Conservation (phyloP, 169 alveolate genomes). For the Plasmodium gonderi region DNA sequence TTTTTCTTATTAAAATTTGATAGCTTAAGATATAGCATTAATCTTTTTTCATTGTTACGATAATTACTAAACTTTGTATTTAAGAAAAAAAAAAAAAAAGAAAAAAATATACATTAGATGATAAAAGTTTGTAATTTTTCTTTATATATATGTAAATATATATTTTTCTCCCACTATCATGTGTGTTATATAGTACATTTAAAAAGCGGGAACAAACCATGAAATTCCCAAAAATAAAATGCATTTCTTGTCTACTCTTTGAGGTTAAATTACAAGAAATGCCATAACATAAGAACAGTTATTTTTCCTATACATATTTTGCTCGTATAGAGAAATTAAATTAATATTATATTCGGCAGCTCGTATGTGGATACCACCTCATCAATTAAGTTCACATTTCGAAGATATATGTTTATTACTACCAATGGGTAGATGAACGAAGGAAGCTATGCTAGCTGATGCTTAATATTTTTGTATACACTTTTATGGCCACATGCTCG, state of each 20-base stretch:
- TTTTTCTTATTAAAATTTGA: constrained; percentile 17
- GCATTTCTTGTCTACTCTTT: neutral
- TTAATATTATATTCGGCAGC: neutral
- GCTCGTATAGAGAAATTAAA: neutral
- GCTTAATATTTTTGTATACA: neutral
- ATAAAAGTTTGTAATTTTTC: neutral
- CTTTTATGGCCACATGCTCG: no score
- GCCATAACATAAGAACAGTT: neutral
- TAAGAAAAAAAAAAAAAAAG: no score
- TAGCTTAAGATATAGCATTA: neutral
- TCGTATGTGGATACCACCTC: neutral
- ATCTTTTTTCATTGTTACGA: neutral
- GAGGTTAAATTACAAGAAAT: neutral
- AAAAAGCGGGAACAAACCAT: neutral
- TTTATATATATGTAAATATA: no score
- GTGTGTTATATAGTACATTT: neutral
- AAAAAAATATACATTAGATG: neutral
- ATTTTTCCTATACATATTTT: neutral
- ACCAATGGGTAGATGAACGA: neutral
- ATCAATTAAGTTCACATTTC: neutral
- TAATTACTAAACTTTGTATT: neutral
- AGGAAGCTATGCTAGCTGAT: neutral
- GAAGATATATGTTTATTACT: neutral
- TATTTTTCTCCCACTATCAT: neutral
- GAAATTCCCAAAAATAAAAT: neutral